These are phyloP conservation scores for Rhizophagus sp. DNA, from an alignment of 192 early-diverging fungal genomes.

Conservation along the genomic window DNA sequence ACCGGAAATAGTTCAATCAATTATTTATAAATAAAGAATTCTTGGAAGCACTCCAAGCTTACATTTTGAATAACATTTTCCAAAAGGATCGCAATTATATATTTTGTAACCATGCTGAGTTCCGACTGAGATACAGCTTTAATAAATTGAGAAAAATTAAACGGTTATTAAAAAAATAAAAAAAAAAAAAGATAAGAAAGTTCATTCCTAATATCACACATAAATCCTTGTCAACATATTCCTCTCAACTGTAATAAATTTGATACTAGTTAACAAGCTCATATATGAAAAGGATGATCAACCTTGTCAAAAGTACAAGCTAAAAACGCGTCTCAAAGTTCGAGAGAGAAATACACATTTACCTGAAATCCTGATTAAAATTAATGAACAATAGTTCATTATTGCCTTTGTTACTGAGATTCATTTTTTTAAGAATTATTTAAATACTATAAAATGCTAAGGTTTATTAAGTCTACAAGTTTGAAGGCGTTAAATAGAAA, in stretches of 20 bases:
- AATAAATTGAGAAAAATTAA: conserved; percentile 16
- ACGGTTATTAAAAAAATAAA: neutral
- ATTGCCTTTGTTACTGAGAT: conserved; percentile 58
- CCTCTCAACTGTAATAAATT: neutral
- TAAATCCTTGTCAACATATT: neutral
- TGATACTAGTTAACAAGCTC: neutral
- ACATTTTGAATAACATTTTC: conserved; percentile 88
- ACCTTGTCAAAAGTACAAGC: neutral
- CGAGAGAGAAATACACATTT: conserved; percentile 3
- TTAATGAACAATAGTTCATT: conserved; percentile 79
- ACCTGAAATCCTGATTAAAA: conserved; percentile 83
- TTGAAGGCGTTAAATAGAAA: too few species aligned
- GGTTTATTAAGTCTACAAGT: neutral
- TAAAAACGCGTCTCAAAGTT: neutral
- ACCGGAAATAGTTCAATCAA: neutral
- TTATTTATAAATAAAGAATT: neutral
- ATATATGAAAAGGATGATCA: neutral
- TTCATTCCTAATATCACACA: neutral
- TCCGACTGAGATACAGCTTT: conserved; percentile 88
- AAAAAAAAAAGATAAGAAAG: neutral
- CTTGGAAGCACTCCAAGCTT: conserved; percentile 30
- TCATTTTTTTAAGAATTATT: conserved; percentile 48
- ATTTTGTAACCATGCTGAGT: conserved; percentile 87
- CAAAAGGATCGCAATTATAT: conserved; percentile 97
- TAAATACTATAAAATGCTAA: neutral